Evolutionary conservation across 257 asterid genomes (phyloP).

Genomic region (Euphrasia confusa): DNA sequence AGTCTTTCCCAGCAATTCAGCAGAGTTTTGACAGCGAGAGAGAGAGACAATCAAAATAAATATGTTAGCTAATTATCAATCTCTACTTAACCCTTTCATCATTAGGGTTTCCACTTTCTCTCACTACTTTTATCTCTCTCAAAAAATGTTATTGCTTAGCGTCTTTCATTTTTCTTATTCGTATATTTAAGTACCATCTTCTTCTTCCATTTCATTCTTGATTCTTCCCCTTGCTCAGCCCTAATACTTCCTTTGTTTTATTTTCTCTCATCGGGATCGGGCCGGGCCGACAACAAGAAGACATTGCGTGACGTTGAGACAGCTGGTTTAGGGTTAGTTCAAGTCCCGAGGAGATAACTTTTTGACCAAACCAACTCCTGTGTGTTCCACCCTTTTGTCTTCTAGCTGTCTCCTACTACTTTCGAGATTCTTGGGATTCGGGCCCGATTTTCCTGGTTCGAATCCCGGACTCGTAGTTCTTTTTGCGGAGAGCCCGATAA

Average conservation of each 20-base stretch:
- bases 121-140: slow-evolving; percentile 21
- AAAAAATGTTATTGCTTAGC: neutral
- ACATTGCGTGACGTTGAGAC: slow-evolving; percentile 30
- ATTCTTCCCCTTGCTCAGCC: slow-evolving; percentile 34
- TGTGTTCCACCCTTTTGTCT: slow-evolving; percentile 14
- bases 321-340: slow-evolving; percentile 23
- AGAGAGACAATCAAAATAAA: slow-evolving; percentile 23
- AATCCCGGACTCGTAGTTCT: neutral
- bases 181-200: slow-evolving; percentile 30
- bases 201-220: slow-evolving; percentile 28
- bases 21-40: slow-evolving; percentile 38
- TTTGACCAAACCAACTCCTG: neutral
- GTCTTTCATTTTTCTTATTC: slow-evolving; percentile 1
- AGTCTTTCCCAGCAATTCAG: slow-evolving; percentile 67
- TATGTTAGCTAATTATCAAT: slow-evolving; percentile 24
- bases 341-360: slow-evolving; percentile 50
- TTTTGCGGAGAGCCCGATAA: slow-evolving; percentile 12
- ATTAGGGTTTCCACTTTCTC: slow-evolving; percentile 55
- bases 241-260: slow-evolving; percentile 19
- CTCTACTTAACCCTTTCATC: slow-evolving; percentile 40
- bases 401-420: slow-evolving; percentile 27
- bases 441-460: neutral
- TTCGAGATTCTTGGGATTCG: slow-evolving; percentile 21
- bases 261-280: slow-evolving; percentile 30
- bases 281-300: slow-evolving; percentile 26